phyloP scores from a whole-genome alignment of 208 protist genomes.

The Lotmaria passim region DNA sequence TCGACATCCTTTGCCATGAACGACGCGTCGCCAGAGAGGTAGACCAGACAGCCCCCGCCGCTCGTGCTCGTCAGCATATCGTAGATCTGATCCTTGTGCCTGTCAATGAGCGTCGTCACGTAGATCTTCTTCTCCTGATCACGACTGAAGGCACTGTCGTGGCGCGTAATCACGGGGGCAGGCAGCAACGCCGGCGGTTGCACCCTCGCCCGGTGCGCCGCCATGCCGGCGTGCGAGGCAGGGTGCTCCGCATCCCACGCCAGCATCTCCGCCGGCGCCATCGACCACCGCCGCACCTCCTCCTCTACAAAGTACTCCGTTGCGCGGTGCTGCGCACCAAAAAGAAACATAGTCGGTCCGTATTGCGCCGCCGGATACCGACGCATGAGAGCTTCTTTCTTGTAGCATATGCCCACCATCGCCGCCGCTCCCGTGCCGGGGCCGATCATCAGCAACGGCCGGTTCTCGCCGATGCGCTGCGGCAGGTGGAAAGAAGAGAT shows the following conservation, averaged over 20 bases:
- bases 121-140: slow-evolving; percentile 79
- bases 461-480: slow-evolving; percentile 35
- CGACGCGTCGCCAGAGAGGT: slow-evolving; percentile 92
- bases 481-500: slow-evolving; percentile 89
- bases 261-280: slow-evolving; percentile 34
- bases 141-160: slow-evolving; percentile 90
- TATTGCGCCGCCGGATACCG: slow-evolving; percentile 32
- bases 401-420: slow-evolving; percentile 81
- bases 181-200: slow-evolving; percentile 20
- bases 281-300: slow-evolving; percentile 55
- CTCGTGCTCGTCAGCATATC: slow-evolving; percentile 45
- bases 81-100: slow-evolving; percentile 64
- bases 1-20: slow-evolving; percentile 94
- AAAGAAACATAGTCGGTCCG: slow-evolving; percentile 69
- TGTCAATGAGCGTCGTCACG: slow-evolving; percentile 88
- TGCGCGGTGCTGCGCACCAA: slow-evolving; percentile 56
- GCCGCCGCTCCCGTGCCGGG: slow-evolving; percentile 92
- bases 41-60: slow-evolving; percentile 66
- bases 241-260: slow-evolving; percentile 37
- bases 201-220: slow-evolving; percentile 22
- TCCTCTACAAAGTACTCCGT: slow-evolving; percentile 72
- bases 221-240: slow-evolving; percentile 28
- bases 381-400: slow-evolving; percentile 66
- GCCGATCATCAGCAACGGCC: slow-evolving; percentile 91
- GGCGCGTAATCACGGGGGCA: slow-evolving; percentile 49